A percentile compares a stretch with the other conserved stretches of the same genome.
phyloP scores from a whole-genome alignment of 2,329 filamentous ascomycete species.

The Decorospora gaudefroyi region DNA sequence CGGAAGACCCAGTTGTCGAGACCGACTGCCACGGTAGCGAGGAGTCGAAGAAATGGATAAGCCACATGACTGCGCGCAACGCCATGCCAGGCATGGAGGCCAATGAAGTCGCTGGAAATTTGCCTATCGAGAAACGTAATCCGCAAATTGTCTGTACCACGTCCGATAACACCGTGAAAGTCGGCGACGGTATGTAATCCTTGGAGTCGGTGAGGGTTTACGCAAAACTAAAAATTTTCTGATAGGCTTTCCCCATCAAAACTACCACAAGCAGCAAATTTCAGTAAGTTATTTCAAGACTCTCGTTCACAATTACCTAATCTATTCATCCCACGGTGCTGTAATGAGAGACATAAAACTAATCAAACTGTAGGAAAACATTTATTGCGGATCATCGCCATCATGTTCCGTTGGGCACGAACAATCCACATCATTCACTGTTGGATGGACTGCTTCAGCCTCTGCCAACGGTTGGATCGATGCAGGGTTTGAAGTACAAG shows the following conservation, averaged over 20 bases:
- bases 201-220: not conserved
- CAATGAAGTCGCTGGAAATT: too few relatives aligned
- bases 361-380: not conserved
- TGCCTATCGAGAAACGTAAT: too few relatives aligned
- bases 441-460: not conserved
- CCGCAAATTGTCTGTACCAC: too few relatives aligned
- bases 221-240: not conserved
- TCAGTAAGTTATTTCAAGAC: not conserved
- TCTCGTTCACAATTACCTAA: too few relatives aligned
- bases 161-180: too few relatives aligned
- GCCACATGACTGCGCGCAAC: not conserved
- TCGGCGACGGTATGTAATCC: not conserved
- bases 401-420: slow-evolving; percentile 3
- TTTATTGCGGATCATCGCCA: slow-evolving; percentile 3
- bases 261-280: not conserved
- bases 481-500: slow-evolving; percentile 1
- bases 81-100: not conserved
- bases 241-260: not conserved
- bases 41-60: too few relatives aligned
- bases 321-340: too few relatives aligned
- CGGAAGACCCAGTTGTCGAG: not conserved
- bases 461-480: not conserved
- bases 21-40: too few relatives aligned
- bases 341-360: not conserved
- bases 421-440: slow-evolving; percentile 4